Evolutionary conservation across 169 alveolate genomes (phyloP), one percentile per base, ranked within the genome.

Genomic region (Eimeria acervulina): DNA sequence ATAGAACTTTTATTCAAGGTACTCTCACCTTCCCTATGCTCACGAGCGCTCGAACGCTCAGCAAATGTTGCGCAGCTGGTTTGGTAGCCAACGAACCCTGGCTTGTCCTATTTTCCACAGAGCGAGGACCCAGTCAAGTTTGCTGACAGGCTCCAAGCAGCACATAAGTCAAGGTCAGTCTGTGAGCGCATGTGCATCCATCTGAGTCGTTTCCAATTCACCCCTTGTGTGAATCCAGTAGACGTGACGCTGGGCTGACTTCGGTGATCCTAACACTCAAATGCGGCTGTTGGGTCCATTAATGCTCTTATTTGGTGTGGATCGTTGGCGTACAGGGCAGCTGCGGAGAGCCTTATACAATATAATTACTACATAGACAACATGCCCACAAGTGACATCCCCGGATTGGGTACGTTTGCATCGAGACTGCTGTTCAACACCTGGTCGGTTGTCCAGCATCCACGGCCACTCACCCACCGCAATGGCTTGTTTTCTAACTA

Each of bases 351-450:
- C 88, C 95, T 97, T 59, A 98, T 98, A 31, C 95, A 98, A 97
- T 98, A 98, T 96, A 98, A 98, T 97, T 98, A 96, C 89, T 98
- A 97, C 91, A 97, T 98, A 40, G 99, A 98, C 97, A 96, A 98
- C 59, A 98, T 98, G 99, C 98, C 99, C 40, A 97, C 98, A 55
- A 97, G 98, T 66, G 99, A 98, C 95, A 95, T 98, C 68, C 98
- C 97, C 38, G 99, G 98, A 92, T 95, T 98, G 87, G 99, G 96
- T 87, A 26, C 66, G 96, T 59, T 23, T n/a, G 21, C 61, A 23
- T 33, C 42, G 1, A 21, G 59, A 44, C 40, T 38, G 44, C 61
- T 52, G 51, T 40, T 33, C 6, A 59, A 63, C 19, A 5, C 78
- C 55, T 52, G 15, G 19, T 33, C 55, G 21, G 21, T 36, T 31